Percentiles rank a stretch among this genome's conserved stretches.
These are phyloP conservation scores for Malassezia slooffiae DNA, from an alignment of 1,284 basidiomycete genomes.

Conservation along the genomic window DNA sequence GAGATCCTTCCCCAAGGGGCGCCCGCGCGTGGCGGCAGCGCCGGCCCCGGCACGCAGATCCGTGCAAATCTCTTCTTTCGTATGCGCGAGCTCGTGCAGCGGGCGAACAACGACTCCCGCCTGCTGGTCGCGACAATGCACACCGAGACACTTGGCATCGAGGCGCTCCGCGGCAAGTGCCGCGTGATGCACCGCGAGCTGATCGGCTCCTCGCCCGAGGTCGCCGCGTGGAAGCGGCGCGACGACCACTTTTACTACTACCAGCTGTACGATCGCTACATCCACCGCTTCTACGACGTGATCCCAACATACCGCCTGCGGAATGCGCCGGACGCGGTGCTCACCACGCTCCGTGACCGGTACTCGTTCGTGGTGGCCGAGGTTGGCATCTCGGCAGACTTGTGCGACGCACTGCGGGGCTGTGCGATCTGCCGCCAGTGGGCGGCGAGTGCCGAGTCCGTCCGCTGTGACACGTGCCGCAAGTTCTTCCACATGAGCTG, in stretches of 20 bases:
- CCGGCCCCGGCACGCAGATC: conserved; percentile 54
- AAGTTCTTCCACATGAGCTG: conserved; percentile 90
- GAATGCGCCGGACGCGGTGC: conserved; percentile 53
- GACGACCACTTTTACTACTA: conserved; percentile 92
- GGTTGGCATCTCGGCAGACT: conserved; percentile 77
- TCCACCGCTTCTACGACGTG: conserved; percentile 95
- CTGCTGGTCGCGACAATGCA: conserved; percentile 86
- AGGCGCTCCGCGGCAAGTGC: conserved; percentile 79
- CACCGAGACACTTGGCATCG: conserved; percentile 83
- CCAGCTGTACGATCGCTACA: conserved; percentile 88
- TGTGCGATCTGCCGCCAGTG: conserved; percentile 78
- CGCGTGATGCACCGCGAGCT: conserved; percentile 86
- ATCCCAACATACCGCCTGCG: conserved; percentile 72
- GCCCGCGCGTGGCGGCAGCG: no score
- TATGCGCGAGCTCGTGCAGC: conserved; percentile 73
- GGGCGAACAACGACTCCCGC: conserved; percentile 71
- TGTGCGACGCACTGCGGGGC: conserved; percentile 72
- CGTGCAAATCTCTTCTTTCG: conserved; percentile 87
- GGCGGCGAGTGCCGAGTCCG: conserved; percentile 79
- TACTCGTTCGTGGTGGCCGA: conserved; percentile 94
- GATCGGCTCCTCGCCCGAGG: conserved; percentile 58
- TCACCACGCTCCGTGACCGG: conserved; percentile 55
- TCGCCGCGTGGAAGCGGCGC: conserved; percentile 85
- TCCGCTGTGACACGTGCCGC: conserved; percentile 87
- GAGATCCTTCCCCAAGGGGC: conserved; percentile 70